Base-by-base conservation (phyloP, 1,284 basidiomycete species). In the Rhodofomes roseus region DNA sequence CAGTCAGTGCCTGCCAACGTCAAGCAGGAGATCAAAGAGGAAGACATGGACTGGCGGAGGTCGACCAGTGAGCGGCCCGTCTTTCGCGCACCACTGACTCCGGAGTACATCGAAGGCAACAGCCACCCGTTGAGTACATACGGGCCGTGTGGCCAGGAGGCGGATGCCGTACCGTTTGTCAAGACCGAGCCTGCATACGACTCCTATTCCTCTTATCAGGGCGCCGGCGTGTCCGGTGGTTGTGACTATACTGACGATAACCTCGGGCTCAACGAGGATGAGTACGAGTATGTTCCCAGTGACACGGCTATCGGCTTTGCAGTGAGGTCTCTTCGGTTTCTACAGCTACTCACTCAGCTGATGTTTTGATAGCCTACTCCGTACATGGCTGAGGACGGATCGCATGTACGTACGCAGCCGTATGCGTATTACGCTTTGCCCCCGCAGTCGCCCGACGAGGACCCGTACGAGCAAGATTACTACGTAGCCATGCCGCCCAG, bases 21-120 rank as follows among this genome's bases (percentile, higher is more conserved):
- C 56, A 57, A 57, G 46, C 56, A 51, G 56, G 56, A 57, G 22
- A 41, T 50, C 56, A 52, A 57, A 36, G 20, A 50, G 36, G 56
- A 57, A 36, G 56, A 57, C 31, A 50, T 52, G 41, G 25, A 22
- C 46, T 57, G 56, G 56, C 43, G 8, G 4, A 31, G 16, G 29
- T 22, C 50, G 2, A 5, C 50, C 27, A 23, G 37, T 39, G 37
- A 6, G 31, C 31, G 11, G 31, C 5, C 4, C 31, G 5, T 11
- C 31, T 34, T 34, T 14, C 3, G 37, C 16, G 37, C 37, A 14
- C 37, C 37, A 12, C 37, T 14, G 37, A 11, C 5, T 34, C 31
- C 5, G 5, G 31, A 4, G 31, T 11, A 34, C 11, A 5, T 34
- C 31, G 4, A 4, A 34, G 31, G 11, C 31, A 34, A 34, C 31